A percentile compares a stretch with the other conserved stretches of the same genome.
phyloP scores from a whole-genome alignment of 345 rosid species.

The Brassica cretica region DNA sequence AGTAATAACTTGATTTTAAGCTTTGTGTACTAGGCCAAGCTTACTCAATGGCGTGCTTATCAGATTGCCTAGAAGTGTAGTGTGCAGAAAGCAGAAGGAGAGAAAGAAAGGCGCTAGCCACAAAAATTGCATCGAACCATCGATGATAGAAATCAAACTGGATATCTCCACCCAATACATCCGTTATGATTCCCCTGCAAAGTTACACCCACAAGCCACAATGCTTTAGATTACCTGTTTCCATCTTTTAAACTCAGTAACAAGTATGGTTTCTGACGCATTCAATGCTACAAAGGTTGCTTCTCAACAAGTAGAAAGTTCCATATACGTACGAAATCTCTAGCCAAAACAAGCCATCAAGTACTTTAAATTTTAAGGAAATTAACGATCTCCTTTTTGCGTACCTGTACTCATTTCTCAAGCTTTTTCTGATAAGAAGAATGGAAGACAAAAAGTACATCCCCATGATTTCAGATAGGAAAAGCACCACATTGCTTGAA shows the following conservation, averaged over 20 bases:
- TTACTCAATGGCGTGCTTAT: slow-evolving; percentile 90
- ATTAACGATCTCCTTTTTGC: not conserved
- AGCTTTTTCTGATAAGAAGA: slow-evolving; percentile 94
- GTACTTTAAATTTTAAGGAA: not conserved
- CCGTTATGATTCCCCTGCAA: slow-evolving; percentile 93
- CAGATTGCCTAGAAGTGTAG: slow-evolving; percentile 92
- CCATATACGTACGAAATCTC: too few species aligned
- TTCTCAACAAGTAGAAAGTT: not conserved
- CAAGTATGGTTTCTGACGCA: not conserved
- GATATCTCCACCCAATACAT: slow-evolving; percentile 93
- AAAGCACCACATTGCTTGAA: slow-evolving; percentile 93
- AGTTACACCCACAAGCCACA: slow-evolving; percentile 37
- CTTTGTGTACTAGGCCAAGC: slow-evolving; percentile 29
- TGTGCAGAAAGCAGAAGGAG: slow-evolving; percentile 91
- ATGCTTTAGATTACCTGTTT: not conserved
- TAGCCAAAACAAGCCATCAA: not conserved
- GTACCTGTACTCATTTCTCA: slow-evolving; percentile 92
- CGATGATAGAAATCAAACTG: slow-evolving; percentile 97
- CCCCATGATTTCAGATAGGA: slow-evolving; percentile 97
- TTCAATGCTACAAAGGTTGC: not conserved
- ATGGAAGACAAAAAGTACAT: slow-evolving; percentile 96
- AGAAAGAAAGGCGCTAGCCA: slow-evolving; percentile 94
- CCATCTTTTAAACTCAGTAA: not conserved
- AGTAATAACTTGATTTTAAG: not conserved
- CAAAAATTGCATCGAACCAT: slow-evolving; percentile 98